Base-by-base conservation (phyloP, 2,329 filamentous ascomycete species). In the Emmonsiellopsis sp. region DNA sequence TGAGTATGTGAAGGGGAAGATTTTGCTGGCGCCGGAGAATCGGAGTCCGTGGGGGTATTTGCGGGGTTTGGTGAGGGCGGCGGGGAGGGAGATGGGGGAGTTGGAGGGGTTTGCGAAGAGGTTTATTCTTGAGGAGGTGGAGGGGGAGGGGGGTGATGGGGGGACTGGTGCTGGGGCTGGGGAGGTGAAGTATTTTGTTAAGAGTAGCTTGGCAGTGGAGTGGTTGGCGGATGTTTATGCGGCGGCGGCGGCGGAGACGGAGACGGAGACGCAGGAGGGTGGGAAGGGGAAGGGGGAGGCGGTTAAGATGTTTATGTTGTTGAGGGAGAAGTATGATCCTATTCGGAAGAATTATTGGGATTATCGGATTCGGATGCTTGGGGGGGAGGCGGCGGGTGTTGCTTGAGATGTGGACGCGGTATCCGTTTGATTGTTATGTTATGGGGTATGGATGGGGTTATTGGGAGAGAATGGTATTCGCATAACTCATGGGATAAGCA, bases 31-130 rank as follows among this genome's bases (percentile, higher is more conserved):
- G 42, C 93, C 93, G 45, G 91, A 97, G 77, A 98, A 97, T 69
- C 87, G 90, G 68, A 92, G 87, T 60, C 81, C 90, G 1, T 98
- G 93, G 93, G 93, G 90, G 69, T 98, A 96, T 70, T 75, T 96
- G 11, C 77, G 84, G 34, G 93, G 88, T 2, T 83, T 89, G 46
- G 68, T 94, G 55, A 77, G 78, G 55, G 87, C 88, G 63, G 83
- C 82, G 1, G 83, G 74, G 6, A 69, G 76, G 39, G 68, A 71
- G 3, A 59, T 80, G 48, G 68, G 62, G 2, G 73, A 75, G 14
- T 68, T 82, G 65, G 77, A 77, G 62, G 69, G 64, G 2, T 81
- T 84, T 61, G 80, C 74, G 14, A 67, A 70, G 55, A 70, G 75
- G 58, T 84, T 82, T 63, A 79, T 78, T 54, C 51, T 75, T 42